Evolutionary conservation across 345 rosid species (phyloP).

Genomic region (Punica granatum): DNA sequence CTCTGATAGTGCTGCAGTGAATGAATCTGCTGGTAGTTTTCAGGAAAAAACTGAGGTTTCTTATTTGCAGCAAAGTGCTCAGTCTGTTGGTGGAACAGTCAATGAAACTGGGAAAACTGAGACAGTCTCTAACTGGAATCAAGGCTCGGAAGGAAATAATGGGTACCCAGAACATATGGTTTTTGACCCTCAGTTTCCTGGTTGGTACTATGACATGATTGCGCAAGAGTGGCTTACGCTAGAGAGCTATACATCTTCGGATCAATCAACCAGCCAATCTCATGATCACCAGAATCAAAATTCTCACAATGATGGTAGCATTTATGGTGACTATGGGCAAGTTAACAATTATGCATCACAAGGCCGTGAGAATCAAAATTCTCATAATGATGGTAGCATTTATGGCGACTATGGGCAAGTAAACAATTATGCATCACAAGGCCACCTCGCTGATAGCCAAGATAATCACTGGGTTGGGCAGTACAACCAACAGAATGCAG

Average conservation of each 20-base stretch:
- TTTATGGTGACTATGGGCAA: slow-evolving; percentile 32
- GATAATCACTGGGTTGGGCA: slow-evolving; percentile 43
- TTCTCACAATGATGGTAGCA: slow-evolving; percentile 25
- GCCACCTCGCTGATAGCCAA: slow-evolving; percentile 31
- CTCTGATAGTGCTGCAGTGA: slow-evolving; percentile 19
- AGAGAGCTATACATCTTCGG: slow-evolving; percentile 58
- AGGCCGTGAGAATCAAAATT: too few species aligned
- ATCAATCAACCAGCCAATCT: slow-evolving; percentile 36
- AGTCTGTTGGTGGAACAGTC: slow-evolving; percentile 42
- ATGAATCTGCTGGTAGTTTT: slow-evolving; percentile 36
- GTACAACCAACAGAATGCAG: slow-evolving; percentile 30
- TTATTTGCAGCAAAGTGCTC: slow-evolving; percentile 57
- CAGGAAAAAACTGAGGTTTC: slow-evolving; percentile 42
- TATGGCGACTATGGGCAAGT: slow-evolving; percentile 33
- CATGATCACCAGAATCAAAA: slow-evolving; percentile 51
- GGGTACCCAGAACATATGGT: slow-evolving; percentile 87
- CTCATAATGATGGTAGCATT: too few species aligned
- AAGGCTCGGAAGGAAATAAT: slow-evolving; percentile 51
- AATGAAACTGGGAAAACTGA: slow-evolving; percentile 40
- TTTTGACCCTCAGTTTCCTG: slow-evolving; percentile 89
- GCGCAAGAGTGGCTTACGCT: slow-evolving; percentile 61
- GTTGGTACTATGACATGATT: slow-evolving; percentile 82
- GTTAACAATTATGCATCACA: slow-evolving; percentile 33
- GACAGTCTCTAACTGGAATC: slow-evolving; percentile 58
- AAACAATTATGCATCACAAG: slow-evolving; percentile 36